A percentile compares a stretch with the other conserved stretches of the same genome.
These are phyloP conservation scores for Peronospora destructor DNA, from an alignment of 352 stramenopile genomes.

Conservation along the genomic window DNA sequence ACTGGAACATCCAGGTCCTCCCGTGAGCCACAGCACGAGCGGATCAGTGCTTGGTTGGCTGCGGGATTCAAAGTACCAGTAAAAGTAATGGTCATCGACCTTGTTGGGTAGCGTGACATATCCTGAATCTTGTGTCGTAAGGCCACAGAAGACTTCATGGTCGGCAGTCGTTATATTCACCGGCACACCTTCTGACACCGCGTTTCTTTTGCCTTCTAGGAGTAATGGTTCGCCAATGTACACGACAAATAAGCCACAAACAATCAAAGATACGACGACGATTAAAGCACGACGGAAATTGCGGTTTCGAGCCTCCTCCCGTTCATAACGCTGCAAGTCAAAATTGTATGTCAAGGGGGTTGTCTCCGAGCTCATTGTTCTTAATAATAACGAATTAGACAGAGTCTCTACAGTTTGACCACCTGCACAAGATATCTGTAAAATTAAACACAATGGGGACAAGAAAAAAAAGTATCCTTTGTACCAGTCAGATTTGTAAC, in stretches of 20 bases:
- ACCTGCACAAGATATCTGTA: slow-evolving; percentile 1
- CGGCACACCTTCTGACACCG: background rate
- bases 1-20: slow-evolving; percentile 51
- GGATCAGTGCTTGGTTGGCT: slow-evolving; percentile 39
- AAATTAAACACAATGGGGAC: slow-evolving; percentile 1
- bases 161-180: background rate
- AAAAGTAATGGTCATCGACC: slow-evolving; percentile 68
- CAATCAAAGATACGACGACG: slow-evolving; percentile 14
- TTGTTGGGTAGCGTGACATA: slow-evolving; percentile 63
- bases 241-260: slow-evolving; percentile 15
- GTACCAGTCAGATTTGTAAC: slow-evolving; percentile 2
- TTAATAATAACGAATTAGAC: background rate
- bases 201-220: too few relatives aligned
- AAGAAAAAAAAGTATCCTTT: too few relatives aligned
- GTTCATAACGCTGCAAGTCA: slow-evolving; percentile 19
- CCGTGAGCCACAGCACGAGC: slow-evolving; percentile 59
- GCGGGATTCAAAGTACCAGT: slow-evolving; percentile 66
- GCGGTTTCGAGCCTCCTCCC: slow-evolving; percentile 20
- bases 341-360: background rate
- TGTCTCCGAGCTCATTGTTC: background rate
- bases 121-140: slow-evolving; percentile 46
- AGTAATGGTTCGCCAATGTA: too few relatives aligned
- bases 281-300: slow-evolving; percentile 18
- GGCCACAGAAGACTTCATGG: slow-evolving; percentile 41
- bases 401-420: background rate